Base-by-base conservation (phyloP, 441 rosid species). In the Populus hybrid region DNA sequence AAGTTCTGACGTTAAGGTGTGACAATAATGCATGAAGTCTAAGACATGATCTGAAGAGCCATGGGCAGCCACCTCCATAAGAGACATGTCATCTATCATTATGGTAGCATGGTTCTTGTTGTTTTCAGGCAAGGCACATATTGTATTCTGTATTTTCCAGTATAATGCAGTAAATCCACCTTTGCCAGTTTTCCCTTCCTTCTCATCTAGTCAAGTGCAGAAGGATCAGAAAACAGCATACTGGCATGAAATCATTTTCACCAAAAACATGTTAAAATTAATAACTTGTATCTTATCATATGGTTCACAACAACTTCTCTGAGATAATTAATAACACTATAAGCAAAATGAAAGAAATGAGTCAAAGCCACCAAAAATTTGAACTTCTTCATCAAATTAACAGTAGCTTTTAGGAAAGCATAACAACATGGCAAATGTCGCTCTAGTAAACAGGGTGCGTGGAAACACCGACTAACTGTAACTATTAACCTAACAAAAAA, bases 61-160 rank as follows among this genome's bases (percentile, higher is more conserved):
- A 71, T 84, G 81, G 67, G 88, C 89, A 75, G 94, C 90, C 73
- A 92, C 91, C 92, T 90, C 99, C 86, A 91, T 83, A 14, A 93
- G 91, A 79, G 97, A 90, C 77, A 92, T 78, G 76, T 96, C 98
- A 86, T 94, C 99, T 42, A 92, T 88, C 94, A 96, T 88, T 74
- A 96, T 78, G n/a, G 93, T 90, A 40, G 86, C 83, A 26, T 73
- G 72, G 42, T 83, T 85, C 79, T 83, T 84, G 36, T 82, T 76
- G 14, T 84, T 80, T 10, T 84, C 89, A 42, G 92, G 83, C 77
- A 91, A 67, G 63, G 79, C 79, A 66, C 20, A 16, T 36, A 92
- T 81, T 11, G 84, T 82, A 28, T 87, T 86, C 70, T 72, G 88
- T 75, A 92, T 83, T 82, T 89, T 87, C 79, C 83, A 83, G 82